Conservation (phyloP, 306 rosid species). For the Geum urbanum region DNA sequence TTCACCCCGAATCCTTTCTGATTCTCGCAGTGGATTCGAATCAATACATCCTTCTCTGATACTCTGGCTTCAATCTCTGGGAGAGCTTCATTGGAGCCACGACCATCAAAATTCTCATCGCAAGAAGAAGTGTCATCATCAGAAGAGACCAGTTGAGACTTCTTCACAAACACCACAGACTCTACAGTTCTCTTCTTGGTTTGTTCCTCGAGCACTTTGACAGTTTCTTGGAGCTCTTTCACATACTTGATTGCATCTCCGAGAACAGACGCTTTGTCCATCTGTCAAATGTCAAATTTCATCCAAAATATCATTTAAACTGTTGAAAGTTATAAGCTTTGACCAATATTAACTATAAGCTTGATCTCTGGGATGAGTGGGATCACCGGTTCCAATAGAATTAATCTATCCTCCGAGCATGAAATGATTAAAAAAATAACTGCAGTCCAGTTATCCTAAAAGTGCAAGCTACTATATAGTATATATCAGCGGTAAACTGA, state of each 20-base stretch:
- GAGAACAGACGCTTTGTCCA: conserved; percentile 74
- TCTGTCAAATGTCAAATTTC: conserved; percentile 22
- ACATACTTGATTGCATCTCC: conserved; percentile 61
- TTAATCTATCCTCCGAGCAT: not conserved
- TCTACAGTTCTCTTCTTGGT: conserved; percentile 47
- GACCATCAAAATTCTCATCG: conserved; percentile 34
- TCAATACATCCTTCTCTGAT: conserved; percentile 53
- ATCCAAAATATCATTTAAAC: not conserved
- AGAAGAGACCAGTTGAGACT: conserved; percentile 22
- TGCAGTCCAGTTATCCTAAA: not conserved
- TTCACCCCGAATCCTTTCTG: conserved; percentile 44
- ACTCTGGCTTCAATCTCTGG: conserved; percentile 60
- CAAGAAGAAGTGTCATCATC: conserved; percentile 50
- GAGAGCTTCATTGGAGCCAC: conserved; percentile 15
- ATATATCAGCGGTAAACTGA: not conserved
- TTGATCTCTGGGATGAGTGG: too few relatives aligned
- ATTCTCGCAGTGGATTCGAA: conserved; percentile 53
- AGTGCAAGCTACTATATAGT: too few relatives aligned
- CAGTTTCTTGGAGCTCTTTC: conserved; percentile 55
- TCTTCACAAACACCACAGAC: conserved; percentile 36
- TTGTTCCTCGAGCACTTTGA: conserved; percentile 51
- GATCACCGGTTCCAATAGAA: not conserved
- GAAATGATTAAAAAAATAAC: not conserved
- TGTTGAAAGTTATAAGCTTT: not conserved
- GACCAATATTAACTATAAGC: not conserved